Percentiles rank a stretch among this genome's conserved stretches.
Conservation (phyloP, 2,329 filamentous ascomycete species). For the Microsporum audouinii region DNA sequence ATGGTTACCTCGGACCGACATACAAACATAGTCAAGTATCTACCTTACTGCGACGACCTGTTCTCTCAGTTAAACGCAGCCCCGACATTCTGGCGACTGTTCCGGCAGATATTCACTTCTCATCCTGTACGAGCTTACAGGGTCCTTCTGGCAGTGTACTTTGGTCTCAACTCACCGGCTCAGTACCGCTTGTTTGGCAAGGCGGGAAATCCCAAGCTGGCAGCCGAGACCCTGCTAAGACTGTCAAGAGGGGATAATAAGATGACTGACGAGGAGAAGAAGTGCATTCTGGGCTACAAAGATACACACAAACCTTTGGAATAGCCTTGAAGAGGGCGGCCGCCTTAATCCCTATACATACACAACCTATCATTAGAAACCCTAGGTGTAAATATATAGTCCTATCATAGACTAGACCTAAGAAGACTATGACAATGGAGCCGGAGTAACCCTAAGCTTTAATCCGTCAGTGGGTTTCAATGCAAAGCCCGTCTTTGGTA, state of each 20-base stretch:
- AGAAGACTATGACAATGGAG: neutral
- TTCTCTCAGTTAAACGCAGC: conserved; percentile 25
- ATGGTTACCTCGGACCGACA: conserved; percentile 27
- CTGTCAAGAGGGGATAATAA: conserved; percentile 17
- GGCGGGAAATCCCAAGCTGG: conserved; percentile 22
- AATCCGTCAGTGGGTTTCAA: conserved; percentile 4
- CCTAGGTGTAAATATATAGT: neutral
- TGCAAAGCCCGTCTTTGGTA: neutral
- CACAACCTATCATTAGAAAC: neutral
- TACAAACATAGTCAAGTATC: conserved; percentile 18
- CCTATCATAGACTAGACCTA: neutral
- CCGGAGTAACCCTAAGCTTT: neutral
- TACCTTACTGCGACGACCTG: conserved; percentile 26
- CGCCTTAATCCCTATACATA: neutral
- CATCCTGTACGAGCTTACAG: conserved; percentile 20
- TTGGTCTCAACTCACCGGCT: conserved; percentile 26
- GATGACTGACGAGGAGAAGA: conserved; percentile 14
- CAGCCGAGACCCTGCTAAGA: conserved; percentile 24
- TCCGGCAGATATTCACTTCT: conserved; percentile 19
- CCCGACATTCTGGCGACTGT: conserved; percentile 22
- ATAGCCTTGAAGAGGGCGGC: neutral
- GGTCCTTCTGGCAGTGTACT: conserved; percentile 27
- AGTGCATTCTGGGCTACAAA: neutral
- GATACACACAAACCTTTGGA: neutral
- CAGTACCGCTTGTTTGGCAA: conserved; percentile 29